phyloP scores from a whole-genome alignment of 495 filamentous ascomycete genomes.

The Hypoxylon cercidicola region DNA sequence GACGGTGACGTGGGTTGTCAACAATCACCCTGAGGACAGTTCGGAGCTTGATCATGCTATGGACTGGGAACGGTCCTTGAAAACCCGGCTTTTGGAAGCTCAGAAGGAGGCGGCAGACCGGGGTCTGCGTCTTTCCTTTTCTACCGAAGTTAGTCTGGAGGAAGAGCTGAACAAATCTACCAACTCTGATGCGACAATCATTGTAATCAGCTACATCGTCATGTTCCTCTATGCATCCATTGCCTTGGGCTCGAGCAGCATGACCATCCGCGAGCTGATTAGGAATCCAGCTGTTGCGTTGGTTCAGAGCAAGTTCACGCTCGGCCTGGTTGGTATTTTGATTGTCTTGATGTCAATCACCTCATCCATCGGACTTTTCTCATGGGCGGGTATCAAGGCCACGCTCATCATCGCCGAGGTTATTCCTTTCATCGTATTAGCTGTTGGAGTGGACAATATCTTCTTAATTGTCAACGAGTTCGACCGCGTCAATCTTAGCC shows the following conservation, averaged over 20 bases:
- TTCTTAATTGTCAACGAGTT: slow-evolving; percentile 99
- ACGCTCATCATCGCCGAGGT: slow-evolving; percentile 98
- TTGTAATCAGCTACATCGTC: slow-evolving; percentile 95
- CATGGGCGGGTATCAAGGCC: slow-evolving; percentile 86
- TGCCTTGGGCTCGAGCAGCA: slow-evolving; percentile 85
- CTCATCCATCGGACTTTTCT: slow-evolving; percentile 92
- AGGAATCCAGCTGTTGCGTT: slow-evolving; percentile 82
- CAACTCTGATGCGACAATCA: slow-evolving; percentile 97
- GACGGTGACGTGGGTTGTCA: slow-evolving; percentile 95
- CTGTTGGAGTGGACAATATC: slow-evolving; percentile 98
- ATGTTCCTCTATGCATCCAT: slow-evolving; percentile 98
- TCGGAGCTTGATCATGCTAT: slow-evolving; percentile 74
- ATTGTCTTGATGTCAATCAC: slow-evolving; percentile 98
- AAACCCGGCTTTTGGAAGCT: slow-evolving; percentile 71
- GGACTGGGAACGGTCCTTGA: slow-evolving; percentile 88
- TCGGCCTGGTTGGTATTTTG: slow-evolving; percentile 89
- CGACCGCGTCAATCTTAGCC: slow-evolving; percentile 88
- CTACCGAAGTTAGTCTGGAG: slow-evolving; percentile 91
- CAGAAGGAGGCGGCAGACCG: slow-evolving; percentile 82
- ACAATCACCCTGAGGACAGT: slow-evolving; percentile 81
- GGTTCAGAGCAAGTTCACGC: slow-evolving; percentile 94
- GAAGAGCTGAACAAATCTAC: slow-evolving; percentile 95
- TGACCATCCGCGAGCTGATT: slow-evolving; percentile 77
- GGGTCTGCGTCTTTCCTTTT: slow-evolving; percentile 90
- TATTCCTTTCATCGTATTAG: slow-evolving; percentile 95